These are phyloP conservation scores for Diaporthe sp. DNA, from an alignment of 2,329 filamentous ascomycete species.

Conservation along the genomic window DNA sequence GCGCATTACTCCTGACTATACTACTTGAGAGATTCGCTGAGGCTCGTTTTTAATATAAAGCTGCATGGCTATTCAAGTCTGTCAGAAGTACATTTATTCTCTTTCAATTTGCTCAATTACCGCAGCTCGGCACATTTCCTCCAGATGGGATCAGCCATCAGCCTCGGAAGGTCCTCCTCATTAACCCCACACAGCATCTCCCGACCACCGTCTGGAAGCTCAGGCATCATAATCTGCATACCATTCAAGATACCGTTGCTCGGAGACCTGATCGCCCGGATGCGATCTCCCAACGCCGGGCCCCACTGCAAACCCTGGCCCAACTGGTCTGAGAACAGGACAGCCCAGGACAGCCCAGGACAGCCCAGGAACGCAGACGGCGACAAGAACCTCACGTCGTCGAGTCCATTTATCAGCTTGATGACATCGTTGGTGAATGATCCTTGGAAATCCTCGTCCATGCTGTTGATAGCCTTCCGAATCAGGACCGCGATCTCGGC, in stretches of 20 bases:
- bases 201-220: slow-evolving; percentile 50
- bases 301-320: slow-evolving; percentile 52
- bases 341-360: slow-evolving; percentile 50
- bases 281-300: slow-evolving; percentile 44
- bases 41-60: no score
- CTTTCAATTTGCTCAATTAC: not conserved
- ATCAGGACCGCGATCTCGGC: slow-evolving; percentile 52
- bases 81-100: no score
- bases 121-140: slow-evolving; percentile 23
- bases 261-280: slow-evolving; percentile 50
- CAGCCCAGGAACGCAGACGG: slow-evolving; percentile 53
- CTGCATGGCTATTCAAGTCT: no score
- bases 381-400: slow-evolving; percentile 50
- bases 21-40: no score
- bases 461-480: slow-evolving; percentile 51
- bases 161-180: slow-evolving; percentile 45
- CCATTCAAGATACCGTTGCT: slow-evolving; percentile 52
- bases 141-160: slow-evolving; percentile 49
- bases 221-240: slow-evolving; percentile 49
- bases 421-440: slow-evolving; percentile 50
- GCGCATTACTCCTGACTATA: no score
- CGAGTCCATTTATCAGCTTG: slow-evolving; percentile 48
- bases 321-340: slow-evolving; percentile 53
- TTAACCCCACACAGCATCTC: slow-evolving; percentile 53
- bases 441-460: slow-evolving; percentile 34